phyloP scores from a whole-genome alignment of 352 stramenopile genomes.

The Thalassiosira livingstoniorum region DNA sequence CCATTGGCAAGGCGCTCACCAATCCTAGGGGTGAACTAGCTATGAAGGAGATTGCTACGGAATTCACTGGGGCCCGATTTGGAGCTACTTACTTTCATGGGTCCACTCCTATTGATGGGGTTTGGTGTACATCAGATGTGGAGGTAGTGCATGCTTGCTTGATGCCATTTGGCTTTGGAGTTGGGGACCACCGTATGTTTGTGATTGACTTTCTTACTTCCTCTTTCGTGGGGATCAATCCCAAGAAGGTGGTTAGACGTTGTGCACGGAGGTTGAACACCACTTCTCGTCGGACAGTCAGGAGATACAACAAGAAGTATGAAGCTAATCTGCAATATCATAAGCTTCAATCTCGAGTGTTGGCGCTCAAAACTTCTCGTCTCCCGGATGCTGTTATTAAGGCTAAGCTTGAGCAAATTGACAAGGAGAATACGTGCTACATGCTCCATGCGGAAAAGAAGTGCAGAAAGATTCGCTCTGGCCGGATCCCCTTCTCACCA shows the following conservation, averaged over 20 bases:
- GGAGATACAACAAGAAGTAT: slow-evolving; percentile 1
- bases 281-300: not conserved
- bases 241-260: not conserved
- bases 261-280: slow-evolving; percentile 8
- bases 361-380: not conserved
- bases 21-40: slow-evolving; percentile 11
- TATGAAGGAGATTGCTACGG: slow-evolving; percentile 17
- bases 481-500: slow-evolving; percentile 52
- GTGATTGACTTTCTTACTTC: not conserved
- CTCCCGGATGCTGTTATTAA: not conserved
- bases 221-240: not conserved
- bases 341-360: not conserved
- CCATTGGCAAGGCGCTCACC: not conserved
- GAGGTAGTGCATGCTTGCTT: slow-evolving; percentile 12
- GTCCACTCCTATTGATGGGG: slow-evolving; percentile 34
- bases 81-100: slow-evolving; percentile 35
- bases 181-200: slow-evolving; percentile 37
- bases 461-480: slow-evolving; percentile 40
- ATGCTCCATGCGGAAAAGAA: slow-evolving; percentile 43
- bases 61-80: slow-evolving; percentile 2
- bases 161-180: slow-evolving; percentile 16
- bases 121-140: slow-evolving; percentile 17
- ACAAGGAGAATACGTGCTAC: slow-evolving; percentile 23
- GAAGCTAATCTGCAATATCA: not conserved
- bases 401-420: slow-evolving; percentile 6